Evolutionary conservation across 345 rosid species (phyloP).

Genomic region (Corchorus capsularis): DNA sequence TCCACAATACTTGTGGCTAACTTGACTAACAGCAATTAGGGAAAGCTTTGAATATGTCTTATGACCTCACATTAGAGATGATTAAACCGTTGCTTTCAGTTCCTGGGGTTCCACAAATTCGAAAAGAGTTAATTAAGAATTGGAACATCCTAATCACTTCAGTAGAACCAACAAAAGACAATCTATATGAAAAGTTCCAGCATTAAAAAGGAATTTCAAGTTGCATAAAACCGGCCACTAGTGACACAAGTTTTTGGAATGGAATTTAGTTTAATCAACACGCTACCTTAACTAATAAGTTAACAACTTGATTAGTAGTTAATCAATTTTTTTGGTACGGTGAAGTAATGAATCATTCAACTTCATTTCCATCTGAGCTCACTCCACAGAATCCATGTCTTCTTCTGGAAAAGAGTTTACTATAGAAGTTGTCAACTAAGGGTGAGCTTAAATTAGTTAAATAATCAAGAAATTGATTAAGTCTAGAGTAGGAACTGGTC

Average conservation of each 20-base stretch:
- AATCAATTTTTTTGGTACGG: too few relatives aligned
- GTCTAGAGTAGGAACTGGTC: background rate
- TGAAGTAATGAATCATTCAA: background rate
- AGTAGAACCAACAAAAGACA: background rate
- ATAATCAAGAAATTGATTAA: background rate
- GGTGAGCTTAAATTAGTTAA: constrained; percentile 6
- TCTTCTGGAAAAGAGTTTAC: background rate
- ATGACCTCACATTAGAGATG: background rate
- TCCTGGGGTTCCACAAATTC: background rate
- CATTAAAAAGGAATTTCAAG: background rate
- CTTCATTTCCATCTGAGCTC: background rate
- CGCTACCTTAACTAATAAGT: background rate
- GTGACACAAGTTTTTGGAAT: background rate
- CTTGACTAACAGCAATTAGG: background rate
- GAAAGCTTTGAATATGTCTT: background rate
- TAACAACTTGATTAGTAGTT: background rate
- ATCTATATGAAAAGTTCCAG: background rate
- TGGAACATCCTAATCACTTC: background rate
- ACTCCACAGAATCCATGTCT: background rate
- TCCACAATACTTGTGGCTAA: background rate
- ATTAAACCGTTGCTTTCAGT: background rate
- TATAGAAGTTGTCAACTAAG: background rate
- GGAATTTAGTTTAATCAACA: background rate
- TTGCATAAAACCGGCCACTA: background rate
- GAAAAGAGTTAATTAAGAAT: background rate